These are phyloP conservation scores for Leptographium galeiforme DNA, from an alignment of 2,329 filamentous ascomycete species.

Conservation along the genomic window DNA sequence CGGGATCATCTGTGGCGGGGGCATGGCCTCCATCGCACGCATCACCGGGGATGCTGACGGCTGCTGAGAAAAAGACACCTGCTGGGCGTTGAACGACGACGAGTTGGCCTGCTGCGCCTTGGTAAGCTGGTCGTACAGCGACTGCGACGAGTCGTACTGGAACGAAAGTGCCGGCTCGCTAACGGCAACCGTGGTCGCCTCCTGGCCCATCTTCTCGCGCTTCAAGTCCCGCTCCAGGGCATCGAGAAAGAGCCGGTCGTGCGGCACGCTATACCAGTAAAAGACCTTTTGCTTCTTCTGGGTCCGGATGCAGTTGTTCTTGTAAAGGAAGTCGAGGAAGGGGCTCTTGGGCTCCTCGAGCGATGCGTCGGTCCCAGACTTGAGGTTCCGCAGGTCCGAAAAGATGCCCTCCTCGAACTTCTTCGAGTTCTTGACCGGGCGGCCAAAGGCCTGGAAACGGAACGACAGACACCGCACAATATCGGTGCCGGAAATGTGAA, in stretches of 20 bases:
- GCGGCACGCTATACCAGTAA: slow-evolving; percentile 99
- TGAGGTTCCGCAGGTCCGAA: slow-evolving; percentile 93
- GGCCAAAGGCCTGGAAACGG: slow-evolving; percentile 94
- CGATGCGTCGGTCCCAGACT: slow-evolving; percentile 94
- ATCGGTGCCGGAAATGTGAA: slow-evolving; percentile 97
- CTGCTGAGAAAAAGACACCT: slow-evolving; percentile 53
- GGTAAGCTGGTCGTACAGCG: slow-evolving; percentile 96
- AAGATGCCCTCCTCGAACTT: slow-evolving; percentile 99
- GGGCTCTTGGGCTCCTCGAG: slow-evolving; percentile 97
- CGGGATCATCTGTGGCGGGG: slow-evolving; percentile 48
- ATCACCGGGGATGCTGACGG: slow-evolving; percentile 82
- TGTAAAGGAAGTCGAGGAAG: slow-evolving; percentile 97
- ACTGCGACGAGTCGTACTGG: slow-evolving; percentile 98
- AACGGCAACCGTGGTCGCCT: slow-evolving; percentile 91
- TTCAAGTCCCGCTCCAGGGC: slow-evolving; percentile 94
- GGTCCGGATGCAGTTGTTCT: slow-evolving; percentile 99
- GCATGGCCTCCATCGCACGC: slow-evolving; percentile 86
- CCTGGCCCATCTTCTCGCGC: slow-evolving; percentile 98
- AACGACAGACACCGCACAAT: slow-evolving; percentile 97
- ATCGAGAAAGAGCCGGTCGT: slow-evolving; percentile 94
- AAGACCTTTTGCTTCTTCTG: slow-evolving; percentile 99
- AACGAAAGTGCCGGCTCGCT: slow-evolving; percentile 96
- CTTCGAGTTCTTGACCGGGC: slow-evolving; percentile 98
- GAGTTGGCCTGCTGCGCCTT: slow-evolving; percentile 98
- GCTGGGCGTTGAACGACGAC: slow-evolving; percentile 82